Base-by-base conservation (phyloP, 768 basidiomycete species). In the Termitomyces sp. region DNA sequence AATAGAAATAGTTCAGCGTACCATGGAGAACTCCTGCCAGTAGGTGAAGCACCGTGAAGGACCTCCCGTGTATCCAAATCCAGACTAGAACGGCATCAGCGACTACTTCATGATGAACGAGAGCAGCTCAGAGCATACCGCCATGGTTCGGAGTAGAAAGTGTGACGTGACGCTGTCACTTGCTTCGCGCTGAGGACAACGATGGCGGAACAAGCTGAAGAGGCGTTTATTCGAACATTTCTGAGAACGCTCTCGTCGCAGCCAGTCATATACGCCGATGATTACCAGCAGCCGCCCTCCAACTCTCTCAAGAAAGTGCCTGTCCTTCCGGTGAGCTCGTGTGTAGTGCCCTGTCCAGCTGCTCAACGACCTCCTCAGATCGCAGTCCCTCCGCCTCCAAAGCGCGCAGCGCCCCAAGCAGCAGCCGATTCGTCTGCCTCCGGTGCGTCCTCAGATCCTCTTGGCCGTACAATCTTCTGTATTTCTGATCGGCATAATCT, bases 11-110 rank as follows among this genome's bases (percentile, higher is more conserved):
- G 31, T 26, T 15, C 26, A 2, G 53, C 65, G 28, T 56, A 87
- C 89, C 67, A 86, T 88, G 62, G 84, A 78, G 73, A 91, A 89
- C 70, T 94, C 91, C 66, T 94, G 93, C 93, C 94, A 96, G 74
- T 87, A 91, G 12, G 83, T 78, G 71, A 94, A 94, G 73, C 94
- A 97, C 65, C 91, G 81, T 59, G 90, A 84, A 61, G 84, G 84
- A 63, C 78, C 77, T 71, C 78, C 77, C 46, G 62, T 68, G 67
- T 71, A 79, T 54, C 75, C 69, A 63, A 75, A 78, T 64, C 78
- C 78, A 60, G 78, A 79, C 77, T 78, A 62, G 17, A 55, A n/a
- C 8, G 43, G 30, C 9, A 14, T 49, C 33, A 56, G 55, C 15
- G 15, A 50, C 30, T 17, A 15, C 6, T 33, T 7, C 6, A 23